Base-by-base conservation (phyloP, 257 asterid genomes). In the Mitragyna speciosa region DNA sequence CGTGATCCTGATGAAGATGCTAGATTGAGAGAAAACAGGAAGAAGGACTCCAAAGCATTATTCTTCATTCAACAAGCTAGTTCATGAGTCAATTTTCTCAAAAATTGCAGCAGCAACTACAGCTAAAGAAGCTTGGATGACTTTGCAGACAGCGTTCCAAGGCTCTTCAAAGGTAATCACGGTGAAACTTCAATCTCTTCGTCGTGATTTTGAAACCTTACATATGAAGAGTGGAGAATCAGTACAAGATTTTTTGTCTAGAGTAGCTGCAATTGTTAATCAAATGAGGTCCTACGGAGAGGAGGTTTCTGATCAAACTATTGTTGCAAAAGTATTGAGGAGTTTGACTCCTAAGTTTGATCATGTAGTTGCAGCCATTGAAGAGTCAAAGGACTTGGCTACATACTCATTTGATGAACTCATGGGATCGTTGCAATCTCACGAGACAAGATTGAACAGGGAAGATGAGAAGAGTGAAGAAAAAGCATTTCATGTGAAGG, bases 401-500 rank as follows among this genome's bases (percentile, higher is more conserved):
- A 5, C 20, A 6, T 52, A 28, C 67, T 28, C 51, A 20, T 51
- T 51, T 52, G 78, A 28, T 73, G 66, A 73, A n/a, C 45, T 48
- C 2, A 78, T 81, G 76, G 17, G 77, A 12, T 84, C 77, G 22
- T 54, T 81, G 49, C 71, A 22, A 63, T 70, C 81, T 7, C 81
- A 84, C 59, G 85, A 84, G 14, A 30, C 26, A 3, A 59, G 86
- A 28, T 3, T 47, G 5, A 79, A 26, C 33, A 30, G 72, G 41
- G 24, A 76, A 0, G 5, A 6, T 36, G 71, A 84, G 39, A 81
- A 36, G 56, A 2, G 0, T 9, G 78, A 81, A 31, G 83, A 84
- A 56, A 75, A 81, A 10, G 41, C 49, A n/a, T 78, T 49, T 11
- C 67, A 80, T 6, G 72, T 70, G n/a, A 78, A 33, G 58, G 75